Conservation (phyloP, 75 land plant species). For the Pseudotsuga menziesii region DNA sequence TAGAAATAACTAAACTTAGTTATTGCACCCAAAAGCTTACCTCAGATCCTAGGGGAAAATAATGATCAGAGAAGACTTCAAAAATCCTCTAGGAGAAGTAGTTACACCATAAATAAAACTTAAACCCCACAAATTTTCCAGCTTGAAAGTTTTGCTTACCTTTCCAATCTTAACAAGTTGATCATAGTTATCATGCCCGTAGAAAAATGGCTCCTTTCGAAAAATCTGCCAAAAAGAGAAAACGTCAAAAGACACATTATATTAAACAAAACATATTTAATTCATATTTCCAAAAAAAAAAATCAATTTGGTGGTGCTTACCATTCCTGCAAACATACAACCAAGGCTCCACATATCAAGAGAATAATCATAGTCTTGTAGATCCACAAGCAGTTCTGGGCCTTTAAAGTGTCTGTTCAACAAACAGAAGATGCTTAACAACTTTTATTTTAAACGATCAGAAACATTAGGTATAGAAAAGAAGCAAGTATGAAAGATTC, state of each 20-base stretch:
- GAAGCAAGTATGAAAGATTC: no score
- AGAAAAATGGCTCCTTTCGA: constrained; percentile 94
- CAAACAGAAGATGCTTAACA: constrained; percentile 5
- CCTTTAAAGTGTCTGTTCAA: constrained; percentile 80
- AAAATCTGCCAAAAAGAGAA: constrained; percentile 53
- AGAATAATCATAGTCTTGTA: constrained; percentile 95
- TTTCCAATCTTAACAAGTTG: constrained; percentile 93
- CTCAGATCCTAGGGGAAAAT: no score
- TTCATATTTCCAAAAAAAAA: not conserved
- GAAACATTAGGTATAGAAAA: not conserved
- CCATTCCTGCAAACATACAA: constrained; percentile 99
- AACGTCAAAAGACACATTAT: not conserved
- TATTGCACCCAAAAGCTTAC: no score
- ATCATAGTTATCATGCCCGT: constrained; percentile 94
- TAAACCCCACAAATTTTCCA: no score
- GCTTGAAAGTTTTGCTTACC: constrained; percentile 31
- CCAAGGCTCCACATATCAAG: constrained; percentile 99
- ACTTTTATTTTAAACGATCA: not conserved
- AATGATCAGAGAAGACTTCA: no score
- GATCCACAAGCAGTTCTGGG: constrained; percentile 81
- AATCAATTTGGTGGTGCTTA: constrained; percentile 10
- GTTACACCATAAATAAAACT: no score
- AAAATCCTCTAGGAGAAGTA: no score
- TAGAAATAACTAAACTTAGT: no score
- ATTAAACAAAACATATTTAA: not conserved